Evolutionary conservation across 2,329 filamentous ascomycete genomes (phyloP).

Genomic region (Calonectria pauciramosa): DNA sequence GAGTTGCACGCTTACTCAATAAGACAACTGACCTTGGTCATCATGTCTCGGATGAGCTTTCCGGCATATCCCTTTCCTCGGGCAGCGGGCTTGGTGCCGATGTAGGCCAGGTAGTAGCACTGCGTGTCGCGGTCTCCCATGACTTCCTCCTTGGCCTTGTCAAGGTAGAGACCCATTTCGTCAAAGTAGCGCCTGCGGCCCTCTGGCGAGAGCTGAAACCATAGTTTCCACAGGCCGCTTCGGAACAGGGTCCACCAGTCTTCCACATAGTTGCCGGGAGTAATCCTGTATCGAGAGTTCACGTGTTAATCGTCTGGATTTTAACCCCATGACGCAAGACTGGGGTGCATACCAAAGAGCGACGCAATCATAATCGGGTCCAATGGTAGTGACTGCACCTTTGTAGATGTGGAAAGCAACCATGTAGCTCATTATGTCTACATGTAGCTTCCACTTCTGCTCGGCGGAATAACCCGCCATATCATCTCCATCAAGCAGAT

Average conservation of each 20-base stretch:
- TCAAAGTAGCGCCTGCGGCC: conserved; percentile 81
- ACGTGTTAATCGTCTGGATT: conserved; percentile 10
- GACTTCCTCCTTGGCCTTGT: conserved; percentile 77
- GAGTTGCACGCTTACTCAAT: neutral
- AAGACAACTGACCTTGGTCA: conserved; percentile 65
- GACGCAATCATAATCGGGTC: conserved; percentile 83
- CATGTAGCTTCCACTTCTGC: conserved; percentile 81
- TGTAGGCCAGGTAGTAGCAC: conserved; percentile 86
- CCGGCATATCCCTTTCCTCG: conserved; percentile 80
- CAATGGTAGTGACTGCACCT: conserved; percentile 81
- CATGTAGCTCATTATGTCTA: conserved; percentile 83
- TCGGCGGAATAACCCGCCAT: conserved; percentile 73
- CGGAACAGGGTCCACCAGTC: conserved; percentile 79
- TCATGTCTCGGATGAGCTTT: conserved; percentile 79
- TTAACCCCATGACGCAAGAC: neutral
- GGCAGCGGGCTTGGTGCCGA: conserved; percentile 80
- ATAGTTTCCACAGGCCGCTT: conserved; percentile 82
- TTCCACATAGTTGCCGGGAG: conserved; percentile 81
- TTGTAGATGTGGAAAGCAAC: conserved; percentile 81
- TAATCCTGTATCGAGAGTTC: conserved; percentile 69
- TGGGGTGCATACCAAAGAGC: conserved; percentile 77
- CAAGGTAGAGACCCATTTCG: conserved; percentile 82
- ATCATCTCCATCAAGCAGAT: conserved; percentile 81
- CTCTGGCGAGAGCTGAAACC: conserved; percentile 80
- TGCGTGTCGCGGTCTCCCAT: conserved; percentile 76